Evolutionary conservation across 805 yeast species (phyloP).

Genomic region (Geotrichum ghanense): DNA sequence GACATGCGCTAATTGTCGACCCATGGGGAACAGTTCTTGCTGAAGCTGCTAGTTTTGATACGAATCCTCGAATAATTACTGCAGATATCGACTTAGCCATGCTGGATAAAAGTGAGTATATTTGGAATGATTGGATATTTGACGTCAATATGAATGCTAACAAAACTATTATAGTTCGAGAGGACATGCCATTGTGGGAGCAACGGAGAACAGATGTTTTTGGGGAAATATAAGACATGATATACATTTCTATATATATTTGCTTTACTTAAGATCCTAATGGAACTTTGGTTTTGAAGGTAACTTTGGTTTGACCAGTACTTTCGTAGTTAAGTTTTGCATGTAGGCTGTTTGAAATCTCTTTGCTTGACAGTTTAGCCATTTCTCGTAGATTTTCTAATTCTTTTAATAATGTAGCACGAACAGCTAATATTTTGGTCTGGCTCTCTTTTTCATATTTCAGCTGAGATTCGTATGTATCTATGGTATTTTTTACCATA

Average conservation of each 20-base stretch:
- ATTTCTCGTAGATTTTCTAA: conserved; percentile 4
- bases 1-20: conserved; percentile 76
- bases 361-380: not conserved
- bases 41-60: conserved; percentile 36
- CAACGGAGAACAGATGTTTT: conserved; percentile 62
- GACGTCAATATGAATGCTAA: not conserved
- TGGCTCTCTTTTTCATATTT: conserved; percentile 6
- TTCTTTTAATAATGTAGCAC: conserved; percentile 4
- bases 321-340: conserved; percentile 7
- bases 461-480: conserved; percentile 11
- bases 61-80: conserved; percentile 34
- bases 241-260: conserved; percentile 57
- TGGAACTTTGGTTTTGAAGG: conserved; percentile 12
- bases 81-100: conserved; percentile 56
- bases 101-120: conserved; percentile 27
- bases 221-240: conserved; percentile 32
- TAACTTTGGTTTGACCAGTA: conserved; percentile 2
- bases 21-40: conserved; percentile 84
- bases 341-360: not conserved
- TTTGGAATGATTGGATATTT: not conserved
- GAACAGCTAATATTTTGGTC: conserved; percentile 4
- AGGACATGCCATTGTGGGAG: conserved; percentile 64
- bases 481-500: conserved; percentile 4
- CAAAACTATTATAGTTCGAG: conserved; percentile 42
- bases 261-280: conserved; percentile 32